Evolutionary conservation across 2,329 filamentous ascomycete genomes (phyloP).

Genomic region (Aspergillus aculeatinus): DNA sequence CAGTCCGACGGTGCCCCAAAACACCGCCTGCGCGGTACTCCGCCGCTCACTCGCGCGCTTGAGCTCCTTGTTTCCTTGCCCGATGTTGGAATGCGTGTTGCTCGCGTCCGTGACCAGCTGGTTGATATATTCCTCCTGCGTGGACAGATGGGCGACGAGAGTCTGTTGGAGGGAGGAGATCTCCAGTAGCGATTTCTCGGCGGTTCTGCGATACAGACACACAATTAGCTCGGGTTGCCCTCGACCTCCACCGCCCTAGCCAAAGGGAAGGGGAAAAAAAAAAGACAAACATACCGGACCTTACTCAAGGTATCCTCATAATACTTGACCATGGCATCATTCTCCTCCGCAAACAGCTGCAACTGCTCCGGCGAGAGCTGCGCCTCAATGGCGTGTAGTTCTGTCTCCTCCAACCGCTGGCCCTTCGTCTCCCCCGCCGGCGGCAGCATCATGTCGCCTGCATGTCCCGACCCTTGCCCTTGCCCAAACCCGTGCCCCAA

Average conservation of each 20-base stretch:
- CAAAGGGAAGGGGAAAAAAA: neutral
- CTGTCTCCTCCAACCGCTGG: slow-evolving; percentile 31
- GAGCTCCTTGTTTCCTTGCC: slow-evolving; percentile 84
- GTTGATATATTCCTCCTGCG: slow-evolving; percentile 85
- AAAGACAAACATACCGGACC: slow-evolving; percentile 70
- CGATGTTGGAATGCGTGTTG: slow-evolving; percentile 80
- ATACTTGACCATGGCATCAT: slow-evolving; percentile 87
- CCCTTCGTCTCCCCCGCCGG: slow-evolving; percentile 26
- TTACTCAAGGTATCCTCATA: slow-evolving; percentile 94
- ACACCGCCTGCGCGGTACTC: slow-evolving; percentile 73
- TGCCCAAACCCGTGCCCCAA: neutral
- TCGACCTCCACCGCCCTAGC: no score
- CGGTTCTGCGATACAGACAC: slow-evolving; percentile 57
- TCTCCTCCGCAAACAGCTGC: slow-evolving; percentile 90
- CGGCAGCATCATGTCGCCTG: slow-evolving; percentile 18
- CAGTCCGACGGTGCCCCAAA: slow-evolving; percentile 74
- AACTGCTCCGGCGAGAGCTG: slow-evolving; percentile 79
- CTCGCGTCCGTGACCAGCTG: slow-evolving; percentile 82
- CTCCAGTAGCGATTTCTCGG: slow-evolving; percentile 86
- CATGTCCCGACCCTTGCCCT: neutral
- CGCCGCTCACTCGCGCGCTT: slow-evolving; percentile 74
- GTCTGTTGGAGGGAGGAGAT: slow-evolving; percentile 90
- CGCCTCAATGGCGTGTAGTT: slow-evolving; percentile 48
- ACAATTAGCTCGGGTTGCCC: no score
- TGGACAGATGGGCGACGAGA: slow-evolving; percentile 78